Conservation (phyloP, 1,284 basidiomycete genomes). For the Takashimella koratensis region DNA sequence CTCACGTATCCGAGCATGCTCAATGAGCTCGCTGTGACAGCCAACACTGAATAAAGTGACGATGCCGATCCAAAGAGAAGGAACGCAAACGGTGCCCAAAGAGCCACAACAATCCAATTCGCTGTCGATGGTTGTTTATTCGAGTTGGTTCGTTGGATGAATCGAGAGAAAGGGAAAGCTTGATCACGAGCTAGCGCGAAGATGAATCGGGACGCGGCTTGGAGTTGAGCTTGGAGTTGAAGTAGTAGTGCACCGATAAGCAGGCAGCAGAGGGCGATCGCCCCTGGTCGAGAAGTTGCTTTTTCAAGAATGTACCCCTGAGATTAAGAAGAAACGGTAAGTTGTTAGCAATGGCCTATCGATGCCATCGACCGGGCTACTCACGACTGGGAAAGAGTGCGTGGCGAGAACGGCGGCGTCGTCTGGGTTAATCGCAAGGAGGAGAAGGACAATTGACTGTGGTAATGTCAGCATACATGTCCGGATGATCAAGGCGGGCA, state of each 20-base stretch:
- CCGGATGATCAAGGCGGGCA: too few relatives aligned
- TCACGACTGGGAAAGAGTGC: conserved; percentile 40
- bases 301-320: conserved; percentile 42
- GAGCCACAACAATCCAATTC: conserved; percentile 33
- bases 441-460: conserved; percentile 42
- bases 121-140: conserved; percentile 40
- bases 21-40: conserved; percentile 33
- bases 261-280: conserved; percentile 34
- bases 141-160: conserved; percentile 36
- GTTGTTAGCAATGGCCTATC: too few relatives aligned
- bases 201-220: conserved; percentile 46
- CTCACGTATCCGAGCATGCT: conserved; percentile 44
- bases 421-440: conserved; percentile 37
- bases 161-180: conserved; percentile 43
- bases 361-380: too few relatives aligned
- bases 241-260: conserved; percentile 34
- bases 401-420: conserved; percentile 24
- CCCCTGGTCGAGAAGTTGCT: conserved; percentile 30
- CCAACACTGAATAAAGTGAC: conserved; percentile 36
- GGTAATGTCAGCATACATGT: too few relatives aligned
- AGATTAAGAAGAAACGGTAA: neutral
- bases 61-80: conserved; percentile 22
- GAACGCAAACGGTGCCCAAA: conserved; percentile 38
- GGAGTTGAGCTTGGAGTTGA: conserved; percentile 45
- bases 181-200: conserved; percentile 47